A percentile compares a stretch with the other conserved stretches of the same genome.
phyloP scores from a whole-genome alignment of 306 rosid genomes.

The Boehmeria nivea region DNA sequence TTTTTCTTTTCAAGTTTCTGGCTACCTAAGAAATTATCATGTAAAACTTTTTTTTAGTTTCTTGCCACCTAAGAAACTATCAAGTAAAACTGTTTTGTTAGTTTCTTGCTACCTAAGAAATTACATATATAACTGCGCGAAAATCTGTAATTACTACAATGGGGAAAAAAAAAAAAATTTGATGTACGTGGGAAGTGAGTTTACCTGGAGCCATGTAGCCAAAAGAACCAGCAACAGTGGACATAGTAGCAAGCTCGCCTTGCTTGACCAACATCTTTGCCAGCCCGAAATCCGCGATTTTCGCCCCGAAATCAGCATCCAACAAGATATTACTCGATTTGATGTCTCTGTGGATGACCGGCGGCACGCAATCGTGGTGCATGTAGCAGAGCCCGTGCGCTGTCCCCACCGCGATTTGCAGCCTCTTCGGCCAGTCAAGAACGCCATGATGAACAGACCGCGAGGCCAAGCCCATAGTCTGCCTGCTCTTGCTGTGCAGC shows the following conservation, averaged over 20 bases:
- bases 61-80: too few relatives aligned
- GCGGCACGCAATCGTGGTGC: slow-evolving; percentile 72
- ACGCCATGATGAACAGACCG: slow-evolving; percentile 15
- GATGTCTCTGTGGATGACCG: slow-evolving; percentile 69
- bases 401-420: slow-evolving; percentile 58
- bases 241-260: slow-evolving; percentile 70
- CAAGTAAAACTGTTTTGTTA: too few relatives aligned
- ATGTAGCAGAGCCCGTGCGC: slow-evolving; percentile 81
- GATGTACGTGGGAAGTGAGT: too few relatives aligned
- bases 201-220: slow-evolving; percentile 98
- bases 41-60: too few relatives aligned
- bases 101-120: too few relatives aligned
- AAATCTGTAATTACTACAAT: neutral
- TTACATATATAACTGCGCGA: neutral
- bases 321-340: slow-evolving; percentile 76
- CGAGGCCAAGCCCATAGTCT: slow-evolving; percentile 17
- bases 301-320: slow-evolving; percentile 64
- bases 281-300: slow-evolving; percentile 83
- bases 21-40: too few relatives aligned
- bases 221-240: slow-evolving; percentile 72
- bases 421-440: slow-evolving; percentile 66
- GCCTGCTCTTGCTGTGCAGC: slow-evolving; percentile 38
- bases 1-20: too few relatives aligned
- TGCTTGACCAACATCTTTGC: slow-evolving; percentile 61
- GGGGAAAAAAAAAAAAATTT: neutral